These are phyloP conservation scores for Nidula niveotomentosa DNA, from an alignment of 1,284 basidiomycete species.

Conservation along the genomic window DNA sequence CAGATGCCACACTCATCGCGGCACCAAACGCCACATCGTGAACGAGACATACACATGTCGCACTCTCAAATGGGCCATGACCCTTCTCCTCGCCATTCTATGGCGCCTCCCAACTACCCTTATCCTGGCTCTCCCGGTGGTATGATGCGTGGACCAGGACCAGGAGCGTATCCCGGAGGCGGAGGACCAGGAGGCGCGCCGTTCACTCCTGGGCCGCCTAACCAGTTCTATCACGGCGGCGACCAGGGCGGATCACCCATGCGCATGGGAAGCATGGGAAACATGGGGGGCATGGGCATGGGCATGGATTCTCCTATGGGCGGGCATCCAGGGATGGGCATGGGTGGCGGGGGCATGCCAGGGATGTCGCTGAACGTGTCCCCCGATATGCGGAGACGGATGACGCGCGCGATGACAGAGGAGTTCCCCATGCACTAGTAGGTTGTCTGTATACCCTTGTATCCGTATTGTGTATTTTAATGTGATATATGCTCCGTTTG, in stretches of 20 bases:
- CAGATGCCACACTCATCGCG: conserved; percentile 16
- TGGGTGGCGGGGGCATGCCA: conserved; percentile 19
- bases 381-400: conserved; percentile 21
- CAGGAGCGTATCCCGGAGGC: conserved; percentile 24
- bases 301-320: conserved; percentile 18
- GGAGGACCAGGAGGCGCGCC: conserved; percentile 25
- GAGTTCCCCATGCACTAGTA: conserved; percentile 25
- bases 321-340: conserved; percentile 13
- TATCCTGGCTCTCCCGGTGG: conserved; percentile 19
- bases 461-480: conserved; percentile 9
- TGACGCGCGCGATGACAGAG: conserved; percentile 24
- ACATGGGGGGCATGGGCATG: conserved; percentile 13
- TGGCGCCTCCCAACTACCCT: conserved; percentile 13
- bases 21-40: conserved; percentile 30
- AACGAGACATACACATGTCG: conserved; percentile 25
- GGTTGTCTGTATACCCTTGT: neutral
- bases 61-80: conserved; percentile 25
- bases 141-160: conserved; percentile 23
- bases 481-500: conserved; percentile 4
- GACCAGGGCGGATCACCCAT: conserved; percentile 29
- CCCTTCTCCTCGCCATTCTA: conserved; percentile 19
- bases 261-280: conserved; percentile 20
- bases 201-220: conserved; percentile 27
- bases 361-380: conserved; percentile 25
- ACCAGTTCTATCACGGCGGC: conserved; percentile 28